phyloP scores from a whole-genome alignment of 2,329 filamentous ascomycete species.

The Hymenoscyphus scutula region DNA sequence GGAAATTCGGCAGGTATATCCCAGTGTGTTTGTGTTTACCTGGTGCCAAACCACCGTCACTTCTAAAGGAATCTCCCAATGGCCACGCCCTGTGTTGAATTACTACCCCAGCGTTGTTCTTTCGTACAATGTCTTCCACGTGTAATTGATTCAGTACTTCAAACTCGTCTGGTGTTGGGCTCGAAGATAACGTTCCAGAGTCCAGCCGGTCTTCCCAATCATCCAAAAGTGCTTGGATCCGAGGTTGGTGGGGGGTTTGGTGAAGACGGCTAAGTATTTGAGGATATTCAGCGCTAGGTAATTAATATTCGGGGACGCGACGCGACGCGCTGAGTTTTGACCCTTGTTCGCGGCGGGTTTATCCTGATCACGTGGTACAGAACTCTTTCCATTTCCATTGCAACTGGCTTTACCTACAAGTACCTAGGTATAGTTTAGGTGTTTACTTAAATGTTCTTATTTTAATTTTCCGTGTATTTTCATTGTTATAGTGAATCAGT shows the following conservation, averaged over 20 bases:
- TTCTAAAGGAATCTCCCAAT: slow-evolving; percentile 46
- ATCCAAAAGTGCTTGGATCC: slow-evolving; percentile 26
- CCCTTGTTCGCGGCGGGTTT: too few species aligned
- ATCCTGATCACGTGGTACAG: too few species aligned
- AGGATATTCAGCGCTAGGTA: too few species aligned
- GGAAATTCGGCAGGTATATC: not conserved
- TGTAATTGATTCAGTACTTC: slow-evolving; percentile 43
- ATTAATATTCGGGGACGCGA: not conserved
- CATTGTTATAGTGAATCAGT: too few species aligned
- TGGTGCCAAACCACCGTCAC: slow-evolving; percentile 43
- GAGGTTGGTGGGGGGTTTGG: slow-evolving; percentile 28
- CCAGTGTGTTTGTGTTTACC: slow-evolving; percentile 22
- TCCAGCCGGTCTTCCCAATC: slow-evolving; percentile 26
- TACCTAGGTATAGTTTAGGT: too few species aligned
- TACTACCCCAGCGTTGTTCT: slow-evolving; percentile 45
- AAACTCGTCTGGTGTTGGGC: slow-evolving; percentile 45
- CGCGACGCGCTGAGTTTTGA: not conserved
- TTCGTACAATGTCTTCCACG: slow-evolving; percentile 41
- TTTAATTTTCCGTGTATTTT: too few species aligned
- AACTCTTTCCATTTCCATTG: too few species aligned
- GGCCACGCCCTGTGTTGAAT: slow-evolving; percentile 52
- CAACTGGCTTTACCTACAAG: too few species aligned
- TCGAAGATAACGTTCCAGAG: slow-evolving; percentile 18
- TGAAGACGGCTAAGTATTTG: slow-evolving; percentile 16
- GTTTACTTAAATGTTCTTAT: too few species aligned